Conservation (phyloP, 345 rosid species). For the Salix caprea region DNA sequence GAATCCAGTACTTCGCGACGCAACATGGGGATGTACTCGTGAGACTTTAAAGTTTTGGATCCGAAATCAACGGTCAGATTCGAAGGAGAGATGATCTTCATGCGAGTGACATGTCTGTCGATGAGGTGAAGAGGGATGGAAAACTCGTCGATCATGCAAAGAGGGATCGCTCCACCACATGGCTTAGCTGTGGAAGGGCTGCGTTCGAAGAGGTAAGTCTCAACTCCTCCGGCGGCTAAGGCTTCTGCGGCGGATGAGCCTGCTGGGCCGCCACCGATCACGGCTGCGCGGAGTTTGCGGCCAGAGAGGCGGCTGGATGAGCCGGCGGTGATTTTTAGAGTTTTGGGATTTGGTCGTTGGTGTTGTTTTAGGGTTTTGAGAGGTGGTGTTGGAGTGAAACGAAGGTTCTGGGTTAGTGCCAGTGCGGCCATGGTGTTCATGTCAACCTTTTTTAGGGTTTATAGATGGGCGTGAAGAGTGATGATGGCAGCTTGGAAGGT, state of each 20-base stretch:
- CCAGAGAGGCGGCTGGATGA: conserved; percentile 17
- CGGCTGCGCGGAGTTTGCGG: conserved; percentile 54
- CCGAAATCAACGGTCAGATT: conserved; percentile 63
- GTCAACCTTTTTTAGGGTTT: background rate
- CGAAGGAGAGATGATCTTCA: conserved; percentile 69
- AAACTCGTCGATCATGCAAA: conserved; percentile 71
- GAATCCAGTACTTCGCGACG: conserved; percentile 70
- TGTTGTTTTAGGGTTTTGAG: conserved; percentile 1
- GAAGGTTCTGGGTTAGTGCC: background rate
- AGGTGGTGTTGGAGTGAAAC: conserved; percentile 8
- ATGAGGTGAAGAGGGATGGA: conserved; percentile 51
- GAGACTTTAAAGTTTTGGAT: conserved; percentile 41
- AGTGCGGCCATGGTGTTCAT: background rate
- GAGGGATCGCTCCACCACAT: conserved; percentile 74
- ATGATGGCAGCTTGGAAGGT: background rate
- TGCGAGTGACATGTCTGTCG: conserved; percentile 61
- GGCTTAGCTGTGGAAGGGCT: conserved; percentile 55
- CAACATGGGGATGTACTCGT: conserved; percentile 68
- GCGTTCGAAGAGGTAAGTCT: conserved; percentile 66
- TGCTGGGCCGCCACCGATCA: conserved; percentile 60
- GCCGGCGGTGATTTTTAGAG: conserved; percentile 22
- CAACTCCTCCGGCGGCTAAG: conserved; percentile 49
- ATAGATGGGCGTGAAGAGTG: background rate
- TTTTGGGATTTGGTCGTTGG: background rate
- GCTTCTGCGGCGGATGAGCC: conserved; percentile 63